A percentile compares a stretch with the other conserved stretches of the same genome.
These are phyloP conservation scores for Pichia sp. DNA, from an alignment of 1,139 yeast species.

Conservation along the genomic window DNA sequence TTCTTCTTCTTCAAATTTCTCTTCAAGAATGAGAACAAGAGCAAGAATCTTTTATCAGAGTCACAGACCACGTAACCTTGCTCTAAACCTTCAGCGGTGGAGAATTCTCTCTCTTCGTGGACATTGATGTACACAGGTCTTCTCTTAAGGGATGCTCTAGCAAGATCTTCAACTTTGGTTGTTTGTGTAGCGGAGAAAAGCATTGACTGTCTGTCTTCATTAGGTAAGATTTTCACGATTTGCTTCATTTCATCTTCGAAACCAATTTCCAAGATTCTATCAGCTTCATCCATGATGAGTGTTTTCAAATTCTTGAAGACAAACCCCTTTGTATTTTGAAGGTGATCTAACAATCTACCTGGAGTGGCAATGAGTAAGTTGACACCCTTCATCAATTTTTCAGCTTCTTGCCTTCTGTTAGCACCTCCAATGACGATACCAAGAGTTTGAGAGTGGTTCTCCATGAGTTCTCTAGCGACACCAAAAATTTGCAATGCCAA, in stretches of 20 bases:
- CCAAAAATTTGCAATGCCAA: constrained; percentile 95
- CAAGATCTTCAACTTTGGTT: constrained; percentile 96
- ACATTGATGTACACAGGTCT: constrained; percentile 97
- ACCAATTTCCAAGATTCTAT: constrained; percentile 92
- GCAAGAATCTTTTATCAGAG: constrained; percentile 84
- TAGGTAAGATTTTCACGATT: constrained; percentile 88
- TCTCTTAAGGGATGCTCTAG: constrained; percentile 88
- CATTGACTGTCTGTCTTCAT: constrained; percentile 94
- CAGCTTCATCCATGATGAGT: constrained; percentile 93
- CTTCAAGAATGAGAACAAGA: constrained; percentile 86
- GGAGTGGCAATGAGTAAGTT: constrained; percentile 94
- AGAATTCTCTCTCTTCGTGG: constrained; percentile 70
- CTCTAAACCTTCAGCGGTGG: constrained; percentile 95
- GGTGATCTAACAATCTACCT: constrained; percentile 91
- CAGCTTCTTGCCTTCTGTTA: constrained; percentile 95
- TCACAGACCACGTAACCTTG: constrained; percentile 99
- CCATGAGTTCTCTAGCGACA: constrained; percentile 91
- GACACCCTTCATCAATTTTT: constrained; percentile 87
- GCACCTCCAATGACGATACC: constrained; percentile 99
- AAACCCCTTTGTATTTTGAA: constrained; percentile 92
- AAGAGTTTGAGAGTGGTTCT: constrained; percentile 83
- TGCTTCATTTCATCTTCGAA: constrained; percentile 99
- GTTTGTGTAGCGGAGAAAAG: constrained; percentile 98
- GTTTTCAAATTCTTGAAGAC: constrained; percentile 93
- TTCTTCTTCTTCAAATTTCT: constrained; percentile 90